phyloP scores from a whole-genome alignment of 1,139 yeast species.

The Blastobotrys niveus region DNA sequence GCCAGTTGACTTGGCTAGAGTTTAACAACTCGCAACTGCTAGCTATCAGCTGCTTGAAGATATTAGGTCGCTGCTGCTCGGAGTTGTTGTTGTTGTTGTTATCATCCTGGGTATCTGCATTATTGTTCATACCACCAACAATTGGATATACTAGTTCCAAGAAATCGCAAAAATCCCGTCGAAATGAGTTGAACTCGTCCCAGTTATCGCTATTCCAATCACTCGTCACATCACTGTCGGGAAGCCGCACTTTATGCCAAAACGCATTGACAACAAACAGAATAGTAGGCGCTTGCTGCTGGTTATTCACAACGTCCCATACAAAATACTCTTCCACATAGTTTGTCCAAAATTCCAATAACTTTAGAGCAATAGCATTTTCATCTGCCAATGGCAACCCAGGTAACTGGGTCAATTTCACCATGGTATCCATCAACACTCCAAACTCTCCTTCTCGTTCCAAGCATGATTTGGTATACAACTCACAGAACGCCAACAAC shows the following conservation, averaged over 20 bases:
- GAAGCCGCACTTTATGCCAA: conserved; percentile 55
- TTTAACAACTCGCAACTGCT: conserved; percentile 1
- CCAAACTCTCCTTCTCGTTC: conserved; percentile 15
- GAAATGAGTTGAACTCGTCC: conserved; percentile 58
- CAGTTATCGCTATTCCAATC: conserved; percentile 32
- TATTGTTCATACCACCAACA: conserved; percentile 46
- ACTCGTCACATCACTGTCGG: conserved; percentile 26
- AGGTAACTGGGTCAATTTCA: conserved; percentile 55
- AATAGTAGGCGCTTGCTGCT: conserved; percentile 39
- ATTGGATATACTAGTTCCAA: conserved; percentile 65
- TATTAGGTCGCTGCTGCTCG: no score
- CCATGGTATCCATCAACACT: conserved; percentile 32
- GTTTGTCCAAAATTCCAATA: conserved; percentile 77
- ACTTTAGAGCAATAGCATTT: conserved; percentile 50
- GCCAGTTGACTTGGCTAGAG: conserved; percentile 28
- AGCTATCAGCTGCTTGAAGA: background rate
- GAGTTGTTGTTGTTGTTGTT: background rate
- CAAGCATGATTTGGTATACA: conserved; percentile 9
- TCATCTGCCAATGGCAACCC: conserved; percentile 65
- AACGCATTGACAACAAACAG: conserved; percentile 46
- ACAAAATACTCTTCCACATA: conserved; percentile 58
- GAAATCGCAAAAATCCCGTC: conserved; percentile 70
- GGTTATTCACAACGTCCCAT: conserved; percentile 34
- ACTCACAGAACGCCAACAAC: conserved; percentile 15
- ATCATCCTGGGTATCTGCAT: background rate